These are phyloP conservation scores for Cladosporium sp. DNA, from an alignment of 2,329 filamentous ascomycete genomes.

Conservation along the genomic window DNA sequence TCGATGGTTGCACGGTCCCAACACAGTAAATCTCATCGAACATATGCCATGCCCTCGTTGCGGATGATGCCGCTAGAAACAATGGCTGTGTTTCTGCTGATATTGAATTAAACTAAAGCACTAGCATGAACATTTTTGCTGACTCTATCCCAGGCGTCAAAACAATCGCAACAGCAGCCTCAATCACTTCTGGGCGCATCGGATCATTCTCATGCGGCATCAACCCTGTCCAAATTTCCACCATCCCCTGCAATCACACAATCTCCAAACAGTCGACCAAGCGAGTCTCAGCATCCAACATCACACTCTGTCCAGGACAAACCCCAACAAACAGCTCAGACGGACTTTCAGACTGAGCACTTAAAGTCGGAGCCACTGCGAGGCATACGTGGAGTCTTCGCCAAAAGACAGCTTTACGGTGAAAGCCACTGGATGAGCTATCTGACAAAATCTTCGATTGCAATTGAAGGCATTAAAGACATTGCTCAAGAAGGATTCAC, in stretches of 20 bases:
- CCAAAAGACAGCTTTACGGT: conserved; percentile 4
- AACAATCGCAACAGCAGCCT: neutral
- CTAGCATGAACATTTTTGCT: too few species aligned
- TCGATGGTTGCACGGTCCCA: too few species aligned
- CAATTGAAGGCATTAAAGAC: conserved; percentile 6
- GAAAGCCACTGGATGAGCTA: conserved; percentile 9
- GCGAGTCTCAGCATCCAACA: neutral
- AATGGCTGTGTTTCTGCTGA: too few species aligned
- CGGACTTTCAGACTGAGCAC: neutral
- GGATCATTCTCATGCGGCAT: neutral
- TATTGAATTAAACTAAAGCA: too few species aligned
- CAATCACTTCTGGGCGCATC: neutral
- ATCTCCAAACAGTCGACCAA: neutral
- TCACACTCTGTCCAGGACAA: neutral
- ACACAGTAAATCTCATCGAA: too few species aligned
- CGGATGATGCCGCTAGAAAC: too few species aligned
- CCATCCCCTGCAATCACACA: conserved; percentile 7
- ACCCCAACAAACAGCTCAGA: neutral
- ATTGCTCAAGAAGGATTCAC: conserved; percentile 6
- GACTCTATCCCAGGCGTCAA: neutral
- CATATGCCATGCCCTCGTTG: too few species aligned
- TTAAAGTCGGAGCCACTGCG: conserved; percentile 1
- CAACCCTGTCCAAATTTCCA: neutral
- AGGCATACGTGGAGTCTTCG: conserved; percentile 4
- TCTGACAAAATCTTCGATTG: conserved; percentile 3